Conservation (phyloP, 2,329 filamentous ascomycete species). For the Ascochyta clinopodiicola region DNA sequence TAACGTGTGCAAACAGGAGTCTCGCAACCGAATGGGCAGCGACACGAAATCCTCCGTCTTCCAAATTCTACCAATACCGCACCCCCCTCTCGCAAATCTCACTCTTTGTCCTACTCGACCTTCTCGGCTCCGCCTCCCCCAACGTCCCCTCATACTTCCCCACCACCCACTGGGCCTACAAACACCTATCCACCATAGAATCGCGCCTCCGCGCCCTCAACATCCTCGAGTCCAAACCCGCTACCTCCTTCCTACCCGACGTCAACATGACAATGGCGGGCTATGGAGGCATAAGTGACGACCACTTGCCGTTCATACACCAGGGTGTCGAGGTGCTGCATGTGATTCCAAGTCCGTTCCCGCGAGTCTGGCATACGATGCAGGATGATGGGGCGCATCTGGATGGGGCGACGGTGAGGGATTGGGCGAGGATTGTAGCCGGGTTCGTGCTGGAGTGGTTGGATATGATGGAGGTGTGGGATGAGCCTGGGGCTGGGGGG, state of each 20-base stretch:
- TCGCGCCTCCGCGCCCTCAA: constrained; percentile 71
- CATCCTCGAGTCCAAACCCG: constrained; percentile 67
- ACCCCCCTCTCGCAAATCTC: constrained; percentile 80
- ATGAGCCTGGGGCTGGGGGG: constrained; percentile 14
- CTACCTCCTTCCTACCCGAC: constrained; percentile 58
- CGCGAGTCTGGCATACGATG: constrained; percentile 83
- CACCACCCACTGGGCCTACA: constrained; percentile 93
- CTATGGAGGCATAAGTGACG: constrained; percentile 71
- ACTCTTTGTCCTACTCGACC: constrained; percentile 89
- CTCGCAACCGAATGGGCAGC: constrained; percentile 84
- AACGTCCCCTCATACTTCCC: constrained; percentile 84
- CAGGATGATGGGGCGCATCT: constrained; percentile 84
- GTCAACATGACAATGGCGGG: constrained; percentile 32
- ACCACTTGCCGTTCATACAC: constrained; percentile 88
- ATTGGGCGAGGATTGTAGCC: constrained; percentile 85
- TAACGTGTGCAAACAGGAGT: constrained; percentile 50
- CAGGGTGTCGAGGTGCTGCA: constrained; percentile 89
- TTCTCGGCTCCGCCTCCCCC: constrained; percentile 75
- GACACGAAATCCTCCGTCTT: constrained; percentile 70
- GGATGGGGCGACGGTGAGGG: constrained; percentile 77
- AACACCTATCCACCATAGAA: constrained; percentile 76
- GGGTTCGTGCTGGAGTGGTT: constrained; percentile 93
- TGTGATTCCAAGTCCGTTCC: constrained; percentile 85
- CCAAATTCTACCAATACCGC: constrained; percentile 67
- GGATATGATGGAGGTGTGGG: constrained; percentile 69